Base-by-base conservation (phyloP, 192 early-diverging fungal genomes). In the Linnemannia zychae region DNA sequence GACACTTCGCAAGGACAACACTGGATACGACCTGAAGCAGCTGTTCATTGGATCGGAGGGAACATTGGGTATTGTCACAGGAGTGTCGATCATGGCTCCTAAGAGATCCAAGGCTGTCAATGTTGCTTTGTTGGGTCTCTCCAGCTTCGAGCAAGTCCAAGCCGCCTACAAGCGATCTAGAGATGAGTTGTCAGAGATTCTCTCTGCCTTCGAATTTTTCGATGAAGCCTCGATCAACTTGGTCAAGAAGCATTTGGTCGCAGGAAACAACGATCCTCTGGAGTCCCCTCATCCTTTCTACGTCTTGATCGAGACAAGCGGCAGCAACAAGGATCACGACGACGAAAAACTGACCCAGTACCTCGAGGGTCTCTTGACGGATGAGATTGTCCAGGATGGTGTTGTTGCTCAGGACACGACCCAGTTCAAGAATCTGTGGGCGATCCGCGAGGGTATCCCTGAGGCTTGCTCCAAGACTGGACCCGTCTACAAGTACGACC, bases 131-230 rank as follows among this genome's bases (percentile, higher is more conserved):
- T 90, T 99, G 28, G 97, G 94, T 16, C 88, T 98, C n/a, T 84
- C 89, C 7, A 91, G 91, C 33, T 99, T 96, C 75, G 93, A 96
- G 75, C 82, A 91, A 71, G 98, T 99, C 18, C 95, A 96, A 87
- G 87, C 90, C 17, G 93, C 94, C 22, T 99, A 98, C 77, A 89
- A 88, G 79, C 89, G 88, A 52, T 96, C 98, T 4, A 94, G 94
- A n/a, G 82, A 84, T 50, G 91, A 98, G 24, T 90, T 99, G 57
- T 94, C 94, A 69, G 99, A 99, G 88, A 96, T 99, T 66, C 89
- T 99, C 47, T 98, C 96, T n/a, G 99, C 98, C 0, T 99, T 96
- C 78, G 99, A 99, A 88, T 99, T 99, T 81, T 99, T 96, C 93
- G 99, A 99, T 84, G 79, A 75, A 34, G 87, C 85, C 33, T 93